Conservation (phyloP, 2,329 filamentous ascomycete genomes). For the Fusarium sp. region DNA sequence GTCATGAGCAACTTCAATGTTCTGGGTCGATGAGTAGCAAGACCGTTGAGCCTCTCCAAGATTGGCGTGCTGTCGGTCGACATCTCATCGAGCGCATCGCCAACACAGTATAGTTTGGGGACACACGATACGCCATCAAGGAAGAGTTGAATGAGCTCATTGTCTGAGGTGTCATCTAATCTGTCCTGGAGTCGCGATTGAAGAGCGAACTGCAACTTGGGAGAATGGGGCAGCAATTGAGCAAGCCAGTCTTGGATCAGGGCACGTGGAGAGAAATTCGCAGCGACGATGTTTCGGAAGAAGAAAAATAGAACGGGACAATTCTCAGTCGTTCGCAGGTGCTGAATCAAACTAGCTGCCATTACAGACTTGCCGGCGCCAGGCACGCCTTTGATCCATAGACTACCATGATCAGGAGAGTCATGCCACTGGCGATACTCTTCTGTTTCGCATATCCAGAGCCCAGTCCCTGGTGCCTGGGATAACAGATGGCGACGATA, state of each 20-base stretch:
- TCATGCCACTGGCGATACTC: constrained; percentile 38
- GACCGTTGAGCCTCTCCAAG: constrained; percentile 29
- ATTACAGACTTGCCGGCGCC: constrained; percentile 41
- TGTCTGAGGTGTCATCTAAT: constrained; percentile 31
- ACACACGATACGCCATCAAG: constrained; percentile 23
- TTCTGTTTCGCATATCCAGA: constrained; percentile 40
- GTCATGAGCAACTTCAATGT: constrained; percentile 37
- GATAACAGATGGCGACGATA: constrained; percentile 39
- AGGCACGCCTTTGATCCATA: constrained; percentile 43
- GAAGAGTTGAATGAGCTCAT: constrained; percentile 34
- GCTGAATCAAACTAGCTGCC: constrained; percentile 36
- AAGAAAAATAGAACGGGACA: constrained; percentile 38
- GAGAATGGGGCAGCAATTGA: constrained; percentile 30
- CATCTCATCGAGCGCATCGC: constrained; percentile 39
- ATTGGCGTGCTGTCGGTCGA: constrained; percentile 25
- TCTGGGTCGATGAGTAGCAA: constrained; percentile 29
- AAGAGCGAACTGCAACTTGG: constrained; percentile 33
- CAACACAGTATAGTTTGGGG: constrained; percentile 35
- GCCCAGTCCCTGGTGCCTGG: constrained; percentile 39
- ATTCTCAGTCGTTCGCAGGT: constrained; percentile 25
- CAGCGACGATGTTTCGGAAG: constrained; percentile 37
- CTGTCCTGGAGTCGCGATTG: constrained; percentile 15
- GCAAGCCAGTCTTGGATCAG: constrained; percentile 39
- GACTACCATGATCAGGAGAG: constrained; percentile 34
- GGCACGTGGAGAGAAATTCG: constrained; percentile 35